Evolutionary conservation across 441 rosid species (phyloP).

Genomic region (Populus tomentosa): DNA sequence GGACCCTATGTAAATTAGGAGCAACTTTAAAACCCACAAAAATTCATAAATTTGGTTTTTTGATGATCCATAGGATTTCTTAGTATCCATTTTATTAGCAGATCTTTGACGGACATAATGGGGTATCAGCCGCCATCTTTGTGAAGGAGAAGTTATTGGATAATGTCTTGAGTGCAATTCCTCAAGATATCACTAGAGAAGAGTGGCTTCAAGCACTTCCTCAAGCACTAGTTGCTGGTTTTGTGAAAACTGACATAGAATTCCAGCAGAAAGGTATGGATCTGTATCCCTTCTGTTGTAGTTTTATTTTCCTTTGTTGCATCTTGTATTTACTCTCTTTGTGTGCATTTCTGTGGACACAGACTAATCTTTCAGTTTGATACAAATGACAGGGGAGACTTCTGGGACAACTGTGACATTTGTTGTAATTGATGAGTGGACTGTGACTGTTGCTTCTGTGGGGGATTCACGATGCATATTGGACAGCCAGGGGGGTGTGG

Average conservation of each 20-base stretch:
- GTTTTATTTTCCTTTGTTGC: conserved; percentile 8
- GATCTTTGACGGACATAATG: conserved; percentile 98
- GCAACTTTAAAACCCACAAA: not conserved
- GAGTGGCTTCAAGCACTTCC: conserved; percentile 99
- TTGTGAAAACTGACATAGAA: conserved; percentile 96
- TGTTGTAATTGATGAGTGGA: conserved; percentile 95
- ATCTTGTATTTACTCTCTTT: not conserved
- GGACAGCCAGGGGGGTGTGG: conserved; percentile 89
- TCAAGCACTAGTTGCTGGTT: conserved; percentile 91
- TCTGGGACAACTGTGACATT: conserved; percentile 98
- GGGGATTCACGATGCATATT: conserved; percentile 98
- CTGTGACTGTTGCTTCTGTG: conserved; percentile 94
- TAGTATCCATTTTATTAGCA: conserved; percentile 28
- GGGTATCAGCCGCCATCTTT: conserved; percentile 94
- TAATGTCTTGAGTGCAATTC: conserved; percentile 90
- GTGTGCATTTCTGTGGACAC: not conserved
- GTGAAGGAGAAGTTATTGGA: conserved; percentile 72
- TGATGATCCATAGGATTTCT: conserved; percentile 8
- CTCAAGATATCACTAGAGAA: conserved; percentile 61
- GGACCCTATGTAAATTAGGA: not conserved
- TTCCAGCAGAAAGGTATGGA: conserved; percentile 82
- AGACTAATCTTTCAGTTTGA: not conserved
- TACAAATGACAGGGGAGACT: conserved; percentile 71
- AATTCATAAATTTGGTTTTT: not conserved
- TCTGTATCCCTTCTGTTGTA: not conserved